Base-by-base conservation (phyloP, 768 basidiomycete species). In the Cystobasidium onofrii region DNA sequence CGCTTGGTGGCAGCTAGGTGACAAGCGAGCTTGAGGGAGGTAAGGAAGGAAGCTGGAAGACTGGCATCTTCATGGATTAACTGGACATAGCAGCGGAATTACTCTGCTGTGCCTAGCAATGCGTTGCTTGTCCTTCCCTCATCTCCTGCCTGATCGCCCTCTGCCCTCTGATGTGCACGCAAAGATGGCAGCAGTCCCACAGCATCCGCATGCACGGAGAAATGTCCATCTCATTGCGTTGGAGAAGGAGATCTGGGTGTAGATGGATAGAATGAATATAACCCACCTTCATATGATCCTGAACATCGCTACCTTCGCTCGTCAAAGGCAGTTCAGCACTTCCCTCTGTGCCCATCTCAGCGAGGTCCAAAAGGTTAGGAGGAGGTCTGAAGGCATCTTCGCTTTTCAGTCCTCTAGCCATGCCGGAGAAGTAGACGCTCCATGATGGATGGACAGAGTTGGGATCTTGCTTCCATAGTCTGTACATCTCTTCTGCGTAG, bases 401-500 rank as follows among this genome's bases (percentile, higher is more conserved):
- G 77, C 88, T 89, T 1, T 86, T 83, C 12, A 98, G 80, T 57
- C 96, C 96, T 78, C 88, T 89, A 20, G 34, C 29, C 81, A 98
- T 86, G 46, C 91, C 95, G 1, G 88, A 86, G 80, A 99, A 99
- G 83, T 99, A 99, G 64, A 88, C 86, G 74, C 89, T 86, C 96
- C 96, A 99, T 2, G 93, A 96, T 0, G 86, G 84, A 83, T 99
- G 96, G 0, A 99, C 96, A 25, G 90, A 89, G 75, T 87, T 86
- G 52, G 92, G 91, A 82, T 99, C 77, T 74, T 77, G 64, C 18
- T 82, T 81, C 81, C 81, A 83, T 77, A 89, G 87, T 76, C 87
- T 86, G 83, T 95, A 97, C 95, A 97, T 97, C 82, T 95, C 92
- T 73, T 84, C 94, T 23, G 89, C 90, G 80, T 98, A 98, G 84